A percentile compares a stretch with the other conserved stretches of the same genome.
Conservation (phyloP, 2,329 filamentous ascomycete species). For the Shiraia sp. region DNA sequence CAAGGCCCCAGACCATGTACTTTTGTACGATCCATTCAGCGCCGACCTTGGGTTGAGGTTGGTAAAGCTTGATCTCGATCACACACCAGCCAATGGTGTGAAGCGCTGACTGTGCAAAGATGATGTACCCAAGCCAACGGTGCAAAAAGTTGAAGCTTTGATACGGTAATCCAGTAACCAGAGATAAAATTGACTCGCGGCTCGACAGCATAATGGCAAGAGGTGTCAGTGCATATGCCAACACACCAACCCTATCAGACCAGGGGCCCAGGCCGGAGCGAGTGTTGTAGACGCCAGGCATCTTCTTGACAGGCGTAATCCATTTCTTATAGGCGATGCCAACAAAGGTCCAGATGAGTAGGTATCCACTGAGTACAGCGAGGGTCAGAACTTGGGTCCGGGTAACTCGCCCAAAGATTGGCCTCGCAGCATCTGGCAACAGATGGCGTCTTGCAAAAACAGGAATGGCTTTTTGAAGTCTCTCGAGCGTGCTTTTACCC, state of each 20-base stretch:
- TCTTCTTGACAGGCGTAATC: constrained; percentile 67
- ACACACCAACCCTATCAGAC: constrained; percentile 68
- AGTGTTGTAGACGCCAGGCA: constrained; percentile 62
- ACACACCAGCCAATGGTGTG: constrained; percentile 75
- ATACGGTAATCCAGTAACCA: constrained; percentile 74
- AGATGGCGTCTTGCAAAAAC: constrained; percentile 57
- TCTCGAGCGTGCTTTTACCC: constrained; percentile 28
- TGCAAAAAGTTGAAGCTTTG: constrained; percentile 69
- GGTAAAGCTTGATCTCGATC: constrained; percentile 68
- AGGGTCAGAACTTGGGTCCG: constrained; percentile 69
- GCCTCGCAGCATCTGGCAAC: constrained; percentile 61
- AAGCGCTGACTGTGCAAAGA: constrained; percentile 67
- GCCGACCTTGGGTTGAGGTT: constrained; percentile 68
- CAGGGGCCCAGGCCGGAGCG: constrained; percentile 69
- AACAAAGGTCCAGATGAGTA: constrained; percentile 66
- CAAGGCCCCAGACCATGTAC: constrained; percentile 75
- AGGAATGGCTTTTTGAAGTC: constrained; percentile 42
- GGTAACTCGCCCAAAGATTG: constrained; percentile 69
- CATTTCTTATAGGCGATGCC: constrained; percentile 71
- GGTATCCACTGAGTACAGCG: constrained; percentile 61
- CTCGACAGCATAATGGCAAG: constrained; percentile 69
- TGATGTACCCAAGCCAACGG: constrained; percentile 73
- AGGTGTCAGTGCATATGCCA: constrained; percentile 76
- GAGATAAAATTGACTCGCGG: constrained; percentile 70
- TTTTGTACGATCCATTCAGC: constrained; percentile 62